Evolutionary conservation across 2,329 filamentous ascomycete species (phyloP), one percentile per base, ranked within the genome.

Genomic region (Aspergillus sojae): DNA sequence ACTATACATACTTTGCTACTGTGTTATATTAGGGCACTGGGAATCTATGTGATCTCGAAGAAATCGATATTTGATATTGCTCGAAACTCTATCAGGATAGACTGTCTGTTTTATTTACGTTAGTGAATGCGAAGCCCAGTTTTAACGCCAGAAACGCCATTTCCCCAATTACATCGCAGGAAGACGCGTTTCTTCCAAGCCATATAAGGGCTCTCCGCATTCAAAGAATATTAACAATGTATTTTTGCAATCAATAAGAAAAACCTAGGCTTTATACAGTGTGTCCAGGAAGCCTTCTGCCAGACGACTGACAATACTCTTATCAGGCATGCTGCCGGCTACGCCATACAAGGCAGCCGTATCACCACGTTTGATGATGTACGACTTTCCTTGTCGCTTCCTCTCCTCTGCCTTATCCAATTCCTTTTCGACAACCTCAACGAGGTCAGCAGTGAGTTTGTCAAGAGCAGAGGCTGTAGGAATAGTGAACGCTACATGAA

Each of bases 311-410:
- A 99, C 93, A 39, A 99, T 90, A 70, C 91, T 93, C 86, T 98
- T 98, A 77, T 99, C 96, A 1, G 95, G 95, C 78, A 99, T 80
- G 73, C 92, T 96, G 6, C 95, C 95, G 0, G 95, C 95, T 62
- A 99, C 94, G 60, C 95, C 95, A 79, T 99, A 99, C 66, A 99
- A 81, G 5, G 94, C 94, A 1, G 93, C 92, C 16, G 92, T 89
- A 76, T 97, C 92, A 3, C 81, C 88, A 6, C 82, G 84, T 67
- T 85, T 84, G 59, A 80, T 81, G 6, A 79, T 75, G 58, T 79
- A 79, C 14, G 74, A 74, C 76, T 89, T 88, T 41, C 88, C 89
- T 78, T 89, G 76, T n/a, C 73, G 74, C 64, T 88, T 82, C 57
- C 90, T 83, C 67, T 89, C 90, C 62, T 91, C 82, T 76, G 93